Conservation (phyloP, 352 stramenopile genomes). For the Phytophthora pseudosyringae region DNA sequence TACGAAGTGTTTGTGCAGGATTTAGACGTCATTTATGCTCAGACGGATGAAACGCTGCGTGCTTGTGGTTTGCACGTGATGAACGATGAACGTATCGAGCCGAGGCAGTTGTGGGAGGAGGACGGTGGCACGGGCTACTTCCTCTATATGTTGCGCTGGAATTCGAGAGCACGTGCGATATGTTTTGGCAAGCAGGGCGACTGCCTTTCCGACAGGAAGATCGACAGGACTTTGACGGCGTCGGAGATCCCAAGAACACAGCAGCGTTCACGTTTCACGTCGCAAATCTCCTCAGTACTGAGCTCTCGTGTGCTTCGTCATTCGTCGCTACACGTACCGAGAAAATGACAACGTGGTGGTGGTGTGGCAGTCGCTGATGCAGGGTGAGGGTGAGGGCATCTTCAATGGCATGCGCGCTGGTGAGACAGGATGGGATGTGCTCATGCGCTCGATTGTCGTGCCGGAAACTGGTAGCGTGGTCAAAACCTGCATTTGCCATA, state of each 20-base stretch:
- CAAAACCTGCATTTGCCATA: not conserved
- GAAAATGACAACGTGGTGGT: conserved; percentile 49
- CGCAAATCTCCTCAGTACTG: not conserved
- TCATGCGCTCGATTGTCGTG: not conserved
- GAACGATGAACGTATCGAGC: not conserved
- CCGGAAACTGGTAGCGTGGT: not conserved
- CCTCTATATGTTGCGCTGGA: not conserved
- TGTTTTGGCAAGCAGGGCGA: not conserved
- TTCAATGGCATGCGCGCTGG: conserved; percentile 11
- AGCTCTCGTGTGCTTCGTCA: conserved; percentile 17
- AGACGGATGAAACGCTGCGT: conserved; percentile 1
- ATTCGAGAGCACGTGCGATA: not conserved
- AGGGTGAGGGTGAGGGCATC: conserved; percentile 34
- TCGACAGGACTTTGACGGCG: not conserved
- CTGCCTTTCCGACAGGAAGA: not conserved
- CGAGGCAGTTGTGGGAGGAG: not conserved
- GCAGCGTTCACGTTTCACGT: conserved; percentile 3
- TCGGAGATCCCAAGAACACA: not conserved
- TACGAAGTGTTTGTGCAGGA: conserved; percentile 2
- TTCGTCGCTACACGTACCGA: conserved; percentile 46
- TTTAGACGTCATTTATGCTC: not conserved
- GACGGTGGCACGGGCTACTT: not conserved
- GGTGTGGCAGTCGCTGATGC: conserved; percentile 49
- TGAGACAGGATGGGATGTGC: conserved; percentile 17
- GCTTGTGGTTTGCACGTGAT: not conserved